Evolutionary conservation across 495 filamentous ascomycete genomes (phyloP), one percentile per base, ranked within the genome.

Genomic region (Podospora pseudoanserina): DNA sequence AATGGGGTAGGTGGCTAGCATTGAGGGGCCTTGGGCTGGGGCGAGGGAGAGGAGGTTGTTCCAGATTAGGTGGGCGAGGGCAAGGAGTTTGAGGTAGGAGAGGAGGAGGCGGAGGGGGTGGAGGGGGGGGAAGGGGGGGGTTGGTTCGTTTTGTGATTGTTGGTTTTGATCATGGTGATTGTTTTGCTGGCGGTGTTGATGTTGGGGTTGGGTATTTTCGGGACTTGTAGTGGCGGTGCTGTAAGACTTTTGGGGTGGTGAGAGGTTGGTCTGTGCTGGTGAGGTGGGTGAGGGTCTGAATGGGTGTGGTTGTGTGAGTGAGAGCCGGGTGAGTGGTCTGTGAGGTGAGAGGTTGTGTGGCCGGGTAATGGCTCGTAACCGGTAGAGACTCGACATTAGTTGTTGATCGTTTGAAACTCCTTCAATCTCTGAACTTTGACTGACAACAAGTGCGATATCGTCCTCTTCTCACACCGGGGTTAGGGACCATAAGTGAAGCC

Each of bases 1-100:
- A 0, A 86, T 83, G 32, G 83, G 81, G 68, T 95, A 85, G 4
- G 92, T 94, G 28, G 93, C 92, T 61, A 93, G 86, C 91, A 94
- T 94, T 2, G 89, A 92, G 0, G 91, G 87, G 1, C 92, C 92
- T 32, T 79, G 79, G 65, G 84, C 84, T 7, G 80, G 79, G 44
- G 86, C 83, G 63, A 87, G 68, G 61, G 71, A 74, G 77, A 82
- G 80, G 63, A 81, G 80, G 75, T 89, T 84, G 16, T 82, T 75
- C 71, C 81, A 84, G 68, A 89, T 73, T 13, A 93, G 76, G 77
- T 95, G 91, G 19, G 73, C 61, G 66, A 86, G 73, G 44, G 83
- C 79, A 66, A 85, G 72, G 39, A 76, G 74, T 67, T 88, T 85
- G 59, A 79, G 61, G 1, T 79, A 79, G 64, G 54, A 59, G 64